Evolutionary conservation across 2,329 filamentous ascomycete species (phyloP).

Genomic region (Aspergillus sojae): DNA sequence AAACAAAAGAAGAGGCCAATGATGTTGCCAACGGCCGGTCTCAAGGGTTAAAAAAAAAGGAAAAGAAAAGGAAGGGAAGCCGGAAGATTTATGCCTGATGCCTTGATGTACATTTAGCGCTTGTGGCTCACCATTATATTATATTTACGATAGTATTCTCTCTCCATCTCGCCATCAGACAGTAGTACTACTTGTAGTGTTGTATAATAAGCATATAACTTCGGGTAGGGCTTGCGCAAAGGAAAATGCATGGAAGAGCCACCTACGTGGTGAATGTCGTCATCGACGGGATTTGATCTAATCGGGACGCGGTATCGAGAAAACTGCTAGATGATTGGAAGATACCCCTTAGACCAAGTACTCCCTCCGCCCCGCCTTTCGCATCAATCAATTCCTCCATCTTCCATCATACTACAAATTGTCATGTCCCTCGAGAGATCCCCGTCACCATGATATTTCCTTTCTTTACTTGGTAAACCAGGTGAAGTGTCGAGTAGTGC

Average conservation of each 20-base stretch:
- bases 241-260: background rate
- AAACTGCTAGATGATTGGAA: background rate
- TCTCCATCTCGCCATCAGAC: too few species aligned
- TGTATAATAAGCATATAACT: too few species aligned
- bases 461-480: background rate
- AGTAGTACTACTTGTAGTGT: too few species aligned
- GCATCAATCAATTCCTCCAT: background rate
- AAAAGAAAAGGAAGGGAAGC: conserved; percentile 2
- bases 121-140: conserved; percentile 6
- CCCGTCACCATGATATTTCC: background rate
- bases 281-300: background rate
- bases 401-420: background rate
- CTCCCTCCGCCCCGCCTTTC: background rate
- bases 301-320: background rate
- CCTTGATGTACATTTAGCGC: conserved; percentile 20
- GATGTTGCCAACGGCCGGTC: conserved; percentile 10
- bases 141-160: background rate
- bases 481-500: background rate
- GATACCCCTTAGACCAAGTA: background rate
- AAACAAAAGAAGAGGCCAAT: conserved; percentile 13
- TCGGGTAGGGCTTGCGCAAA: too few species aligned
- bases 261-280: conserved; percentile 1
- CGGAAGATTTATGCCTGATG: conserved; percentile 18
- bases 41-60: background rate
- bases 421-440: background rate